Evolutionary conservation across 1,139 yeast species (phyloP).

Genomic region (Candida sojae): DNA sequence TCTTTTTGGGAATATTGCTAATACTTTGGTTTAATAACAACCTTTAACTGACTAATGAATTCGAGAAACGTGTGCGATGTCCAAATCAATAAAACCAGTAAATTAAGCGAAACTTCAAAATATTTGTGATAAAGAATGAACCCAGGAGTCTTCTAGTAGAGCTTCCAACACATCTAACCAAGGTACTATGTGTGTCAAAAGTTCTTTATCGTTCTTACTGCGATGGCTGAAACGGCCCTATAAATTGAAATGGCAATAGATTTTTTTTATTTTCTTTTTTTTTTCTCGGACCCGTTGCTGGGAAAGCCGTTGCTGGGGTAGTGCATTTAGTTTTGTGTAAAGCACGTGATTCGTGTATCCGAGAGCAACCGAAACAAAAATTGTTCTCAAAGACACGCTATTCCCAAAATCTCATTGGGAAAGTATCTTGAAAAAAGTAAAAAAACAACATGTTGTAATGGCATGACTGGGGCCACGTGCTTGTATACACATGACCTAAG

Average conservation of each 20-base stretch:
- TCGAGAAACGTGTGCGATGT: background rate
- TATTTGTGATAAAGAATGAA: background rate
- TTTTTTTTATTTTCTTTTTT: background rate
- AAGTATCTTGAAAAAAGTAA: too few species aligned
- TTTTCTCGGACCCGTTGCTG: background rate
- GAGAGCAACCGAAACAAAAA: background rate
- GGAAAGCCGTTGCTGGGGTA: background rate
- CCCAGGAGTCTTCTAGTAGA: conserved; percentile 1
- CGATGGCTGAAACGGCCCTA: too few species aligned
- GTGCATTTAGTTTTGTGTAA: too few species aligned
- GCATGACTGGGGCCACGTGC: too few species aligned
- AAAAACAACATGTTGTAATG: too few species aligned
- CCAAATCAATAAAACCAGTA: background rate
- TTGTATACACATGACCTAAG: too few species aligned
- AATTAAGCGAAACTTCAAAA: background rate
- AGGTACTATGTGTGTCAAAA: background rate
- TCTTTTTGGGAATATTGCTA: background rate
- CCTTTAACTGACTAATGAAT: background rate
- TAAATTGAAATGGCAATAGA: too few species aligned
- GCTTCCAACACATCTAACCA: background rate
- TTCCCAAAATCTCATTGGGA: background rate
- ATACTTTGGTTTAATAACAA: too few species aligned
- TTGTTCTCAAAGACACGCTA: background rate
- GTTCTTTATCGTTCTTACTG: background rate
- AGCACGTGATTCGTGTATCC: background rate